These are phyloP conservation scores for Xylona heveae DNA, from an alignment of 495 filamentous ascomycete genomes.

Conservation along the genomic window DNA sequence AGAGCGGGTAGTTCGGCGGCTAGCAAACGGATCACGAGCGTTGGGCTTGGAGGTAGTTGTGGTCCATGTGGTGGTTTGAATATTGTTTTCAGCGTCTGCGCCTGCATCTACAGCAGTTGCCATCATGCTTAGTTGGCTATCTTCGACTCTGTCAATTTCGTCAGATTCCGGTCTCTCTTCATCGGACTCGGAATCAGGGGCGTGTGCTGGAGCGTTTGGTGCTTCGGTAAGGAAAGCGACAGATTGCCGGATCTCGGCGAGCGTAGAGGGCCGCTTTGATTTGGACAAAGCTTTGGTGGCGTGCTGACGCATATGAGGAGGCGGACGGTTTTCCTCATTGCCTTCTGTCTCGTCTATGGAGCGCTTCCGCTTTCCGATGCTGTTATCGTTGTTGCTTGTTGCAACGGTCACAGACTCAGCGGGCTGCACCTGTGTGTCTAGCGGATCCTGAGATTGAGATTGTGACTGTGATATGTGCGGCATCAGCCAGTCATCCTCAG, in stretches of 20 bases:
- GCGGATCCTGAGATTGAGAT: slow-evolving; percentile 9
- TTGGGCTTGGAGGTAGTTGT: slow-evolving; percentile 14
- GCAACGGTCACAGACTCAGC: slow-evolving; percentile 16
- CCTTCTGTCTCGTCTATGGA: slow-evolving; percentile 20
- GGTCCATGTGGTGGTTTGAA: slow-evolving; percentile 9
- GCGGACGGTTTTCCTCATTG: slow-evolving; percentile 30
- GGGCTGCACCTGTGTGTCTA: slow-evolving; percentile 11
- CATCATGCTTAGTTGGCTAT: too few relatives aligned
- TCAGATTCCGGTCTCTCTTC: too few relatives aligned
- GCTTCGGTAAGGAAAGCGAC: slow-evolving; percentile 58
- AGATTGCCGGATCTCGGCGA: slow-evolving; percentile 59
- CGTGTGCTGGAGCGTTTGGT: slow-evolving; percentile 15
- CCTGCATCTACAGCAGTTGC: too few relatives aligned
- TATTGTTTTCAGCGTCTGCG: slow-evolving; percentile 8
- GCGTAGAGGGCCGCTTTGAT: slow-evolving; percentile 40
- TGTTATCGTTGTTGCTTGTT: slow-evolving; percentile 8
- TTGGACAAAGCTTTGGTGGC: slow-evolving; percentile 28
- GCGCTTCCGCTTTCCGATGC: slow-evolving; percentile 34
- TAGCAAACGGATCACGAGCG: slow-evolving; percentile 19
- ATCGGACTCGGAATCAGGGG: slow-evolving; percentile 14
- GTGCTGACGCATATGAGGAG: slow-evolving; percentile 42
- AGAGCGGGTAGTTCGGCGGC: slow-evolving; percentile 23
- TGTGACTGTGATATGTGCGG: slow-evolving; percentile 25
- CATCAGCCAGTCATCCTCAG: slow-evolving; percentile 24
- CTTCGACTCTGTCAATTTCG: too few relatives aligned